Conservation (phyloP, 1,284 basidiomycete genomes). For the Trametes polyzona region DNA sequence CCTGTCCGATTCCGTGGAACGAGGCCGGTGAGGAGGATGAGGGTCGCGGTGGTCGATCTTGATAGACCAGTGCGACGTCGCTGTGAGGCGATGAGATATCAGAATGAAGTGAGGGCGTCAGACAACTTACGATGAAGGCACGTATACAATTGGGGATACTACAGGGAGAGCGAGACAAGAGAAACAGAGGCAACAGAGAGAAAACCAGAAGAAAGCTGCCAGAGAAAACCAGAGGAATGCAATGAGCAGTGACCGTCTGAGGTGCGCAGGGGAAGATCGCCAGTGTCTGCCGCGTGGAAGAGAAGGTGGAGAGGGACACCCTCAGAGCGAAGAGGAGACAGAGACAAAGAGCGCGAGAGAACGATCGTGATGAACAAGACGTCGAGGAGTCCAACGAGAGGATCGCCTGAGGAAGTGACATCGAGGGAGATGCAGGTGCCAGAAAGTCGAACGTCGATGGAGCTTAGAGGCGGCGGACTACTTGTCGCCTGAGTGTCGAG, state of each 20-base stretch:
- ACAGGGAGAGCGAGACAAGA: background rate
- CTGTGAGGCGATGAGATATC: background rate
- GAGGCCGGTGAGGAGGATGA: background rate
- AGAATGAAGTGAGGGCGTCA: background rate
- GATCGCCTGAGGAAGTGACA: no score
- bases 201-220: background rate
- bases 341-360: background rate
- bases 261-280: background rate
- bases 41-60: background rate
- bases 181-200: background rate
- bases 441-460: no score
- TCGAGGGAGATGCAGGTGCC: no score
- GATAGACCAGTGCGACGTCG: background rate
- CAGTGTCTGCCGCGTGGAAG: background rate
- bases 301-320: background rate
- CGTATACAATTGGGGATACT: no score
- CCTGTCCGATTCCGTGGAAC: background rate
- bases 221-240: no score
- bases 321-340: background rate
- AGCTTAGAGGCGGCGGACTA: no score
- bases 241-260: no score
- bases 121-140: background rate
- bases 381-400: background rate
- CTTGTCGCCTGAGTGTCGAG: no score
- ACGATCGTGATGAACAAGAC: background rate